Base-by-base conservation (phyloP, 768 basidiomycete genomes). In the Mrakia hoshinonis region DNA sequence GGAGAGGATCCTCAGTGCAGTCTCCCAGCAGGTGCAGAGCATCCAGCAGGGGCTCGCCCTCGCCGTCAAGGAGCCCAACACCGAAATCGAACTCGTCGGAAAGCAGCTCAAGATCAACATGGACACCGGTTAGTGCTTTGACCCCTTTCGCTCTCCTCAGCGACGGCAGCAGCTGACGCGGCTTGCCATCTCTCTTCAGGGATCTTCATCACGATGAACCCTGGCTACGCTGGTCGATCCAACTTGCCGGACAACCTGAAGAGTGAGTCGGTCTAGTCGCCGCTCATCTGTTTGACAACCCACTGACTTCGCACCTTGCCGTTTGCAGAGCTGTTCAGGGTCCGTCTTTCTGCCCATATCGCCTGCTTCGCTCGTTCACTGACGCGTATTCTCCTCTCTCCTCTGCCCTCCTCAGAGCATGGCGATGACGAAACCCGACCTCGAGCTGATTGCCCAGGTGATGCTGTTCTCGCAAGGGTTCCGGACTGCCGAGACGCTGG, bases 401-500 rank as follows among this genome's bases (percentile, higher is more conserved):
- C 75, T 6, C 49, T 20, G 39, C 62, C 65, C 11, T 63, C 38
- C 74, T 5, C 67, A 75, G 75, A 95, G 92, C 72, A 97, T 98
- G 90, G 92, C 96, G 46, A 99, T 99, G 96, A 96, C 96, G 9
- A 87, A 92, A 64, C 96, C 96, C 31, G 96, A 98, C 79, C 88
- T 93, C 72, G 95, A 99, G 79, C 87, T 99, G 61, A 99, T 99
- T 76, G 96, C 96, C 4, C 96, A 99, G 81, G 96, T 99, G 79
- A 93, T 98, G 91, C 83, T 99, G 58, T 98, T 98, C 83, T 98
- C 96, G 24, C 96, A 98, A 82, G 96, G 96, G 73, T 99, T 98
- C 86, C 87, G 96, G 48, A 93, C 93, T 15, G 96, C 96, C 9
- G 96, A 99, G 80, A 89, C 87, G 0, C 85, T 99, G n/a, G 96